Evolutionary conservation across 371 early-diverging fungal species (phyloP), one percentile per base, ranked within the genome.

Genomic region (Mucor piriformis): DNA sequence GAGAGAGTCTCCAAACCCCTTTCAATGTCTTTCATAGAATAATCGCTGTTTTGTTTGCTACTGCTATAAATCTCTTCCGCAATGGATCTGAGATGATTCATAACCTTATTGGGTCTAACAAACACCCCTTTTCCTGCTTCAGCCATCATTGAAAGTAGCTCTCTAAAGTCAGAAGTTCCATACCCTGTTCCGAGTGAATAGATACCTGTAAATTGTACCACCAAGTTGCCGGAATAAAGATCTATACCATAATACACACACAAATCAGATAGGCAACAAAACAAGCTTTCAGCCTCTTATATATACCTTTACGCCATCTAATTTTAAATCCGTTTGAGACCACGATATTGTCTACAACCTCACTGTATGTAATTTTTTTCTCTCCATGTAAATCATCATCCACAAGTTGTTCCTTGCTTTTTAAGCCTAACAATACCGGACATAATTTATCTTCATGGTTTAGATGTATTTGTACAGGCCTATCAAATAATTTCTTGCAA

Each of bases 251-350:
- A 29, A 29, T 29, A 29, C n/a, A n/a, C n/a, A n/a, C n/a, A n/a
- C n/a, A n/a, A n/a, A n/a, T n/a, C n/a, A n/a, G n/a, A n/a, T n/a
- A n/a, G n/a, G n/a, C n/a, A n/a, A n/a, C n/a, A n/a, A n/a, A n/a
- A n/a, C n/a, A n/a, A n/a, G n/a, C n/a, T n/a, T n/a, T n/a, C n/a
- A n/a, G n/a, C n/a, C n/a, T 29, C 8, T 8, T 5, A 18, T 18
- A 42, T 42, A 7, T 54, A 61, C 64, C 64, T 61, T 61, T 69
- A 11, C 67, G 54, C 72, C 73, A 77, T 23, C 69, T 60, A 10
- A 54, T 58, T 7, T 34, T 20, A 25, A 77, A 74, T 12, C 78
- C 78, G 58, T 74, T 77, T 2, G 55, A 40, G 4, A 60, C 27
- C 7, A 74, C 37, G 34, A 57, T 46, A 24, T 58, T 43, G 21